phyloP scores from a whole-genome alignment of 495 filamentous ascomycete genomes.

The Trichoderma reesei region DNA sequence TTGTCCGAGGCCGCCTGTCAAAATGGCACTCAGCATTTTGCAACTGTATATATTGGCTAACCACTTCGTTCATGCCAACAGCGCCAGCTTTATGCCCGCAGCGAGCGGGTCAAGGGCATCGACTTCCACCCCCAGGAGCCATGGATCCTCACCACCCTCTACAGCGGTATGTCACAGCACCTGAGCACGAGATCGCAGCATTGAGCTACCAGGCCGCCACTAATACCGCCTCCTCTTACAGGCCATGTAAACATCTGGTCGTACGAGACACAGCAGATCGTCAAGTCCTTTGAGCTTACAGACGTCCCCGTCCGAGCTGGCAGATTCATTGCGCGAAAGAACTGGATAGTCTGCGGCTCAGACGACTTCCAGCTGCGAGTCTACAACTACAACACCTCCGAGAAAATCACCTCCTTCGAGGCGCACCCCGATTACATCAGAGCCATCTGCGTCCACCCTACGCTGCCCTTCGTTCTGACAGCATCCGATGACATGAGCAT shows the following conservation, averaged over 20 bases:
- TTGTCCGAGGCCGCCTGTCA: slow-evolving; percentile 1
- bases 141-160: slow-evolving; percentile 94
- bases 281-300: slow-evolving; percentile 98
- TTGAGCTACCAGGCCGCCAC: not conserved
- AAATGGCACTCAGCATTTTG: slow-evolving; percentile 14
- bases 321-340: slow-evolving; percentile 94
- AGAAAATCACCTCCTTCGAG: slow-evolving; percentile 97
- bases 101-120: slow-evolving; percentile 92
- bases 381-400: slow-evolving; percentile 97
- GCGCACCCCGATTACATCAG: slow-evolving; percentile 98
- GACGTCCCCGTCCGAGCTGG: slow-evolving; percentile 97
- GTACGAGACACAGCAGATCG: slow-evolving; percentile 92
- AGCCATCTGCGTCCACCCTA: slow-evolving; percentile 93
- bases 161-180: slow-evolving; percentile 59
- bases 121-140: slow-evolving; percentile 95
- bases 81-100: slow-evolving; percentile 57
- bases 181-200: not conserved
- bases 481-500: slow-evolving; percentile 99
- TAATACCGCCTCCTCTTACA: slow-evolving; percentile 21
- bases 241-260: slow-evolving; percentile 99
- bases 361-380: slow-evolving; percentile 96
- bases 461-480: slow-evolving; percentile 90
- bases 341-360: slow-evolving; percentile 97
- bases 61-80: slow-evolving; percentile 19
- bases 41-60: slow-evolving; percentile 17